Evolutionary conservation across 1,284 basidiomycete species (phyloP), one percentile per base, ranked within the genome.

Genomic region (Neonothopanus nambi): DNA sequence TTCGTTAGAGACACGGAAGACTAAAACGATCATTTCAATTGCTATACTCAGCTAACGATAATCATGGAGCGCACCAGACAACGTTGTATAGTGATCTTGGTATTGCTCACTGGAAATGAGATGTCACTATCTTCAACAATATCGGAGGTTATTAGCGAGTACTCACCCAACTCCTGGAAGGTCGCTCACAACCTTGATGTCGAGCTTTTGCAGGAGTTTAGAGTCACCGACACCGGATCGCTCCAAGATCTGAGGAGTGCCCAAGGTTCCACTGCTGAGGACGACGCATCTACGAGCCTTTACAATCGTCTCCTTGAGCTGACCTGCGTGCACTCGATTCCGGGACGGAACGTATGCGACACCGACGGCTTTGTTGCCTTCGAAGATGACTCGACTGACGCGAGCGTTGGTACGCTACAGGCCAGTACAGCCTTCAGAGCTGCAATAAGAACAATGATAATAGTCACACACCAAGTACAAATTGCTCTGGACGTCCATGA

Each of bases 31-130:
- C 15, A 49, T 12, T 21, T 2, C n/a, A 26, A 36, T 15, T 9
- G 8, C 23, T 6, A 30, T 5, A 37, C 4, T 35, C 5, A 35
- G 13, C n/a, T 3, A 8, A 38, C n/a, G 37, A 5, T 3, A 42
- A 40, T 4, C 15, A 20, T 38, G 20, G n/a, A 7, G 65, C 79
- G 54, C 58, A 85, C 83, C 66, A 3, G 82, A 80, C 23, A 87
- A 71, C 1, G 84, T 87, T 4, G 86, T 87, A 65, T 87, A 87
- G 64, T 88, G 86, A 61, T 87, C 86, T 65, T 87, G 83, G 65
- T 87, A 88, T 67, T 87, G 71, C 66, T 87, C 84, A 30, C 84
- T 83, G 53, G 36, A 36, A 33, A 28, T 8, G 8, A 35, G 28
- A 41, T 33, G 33, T 37, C 21, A 28, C 21, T 42, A 3, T 1